Evolutionary conservation across 2,329 filamentous ascomycete genomes (phyloP).

Genomic region (Aspergillus tamarii): DNA sequence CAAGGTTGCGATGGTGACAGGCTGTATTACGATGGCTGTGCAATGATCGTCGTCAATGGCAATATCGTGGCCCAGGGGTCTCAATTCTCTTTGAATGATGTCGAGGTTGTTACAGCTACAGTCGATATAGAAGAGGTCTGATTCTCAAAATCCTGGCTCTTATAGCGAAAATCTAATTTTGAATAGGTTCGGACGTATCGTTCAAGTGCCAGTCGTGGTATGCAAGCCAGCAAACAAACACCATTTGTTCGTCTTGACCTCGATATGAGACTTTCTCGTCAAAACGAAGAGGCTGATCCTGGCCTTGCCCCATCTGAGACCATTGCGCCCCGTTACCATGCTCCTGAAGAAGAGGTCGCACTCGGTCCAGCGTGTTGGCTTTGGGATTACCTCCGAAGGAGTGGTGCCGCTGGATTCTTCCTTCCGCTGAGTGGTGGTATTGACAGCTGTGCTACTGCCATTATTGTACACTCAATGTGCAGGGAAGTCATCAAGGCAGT

Average conservation of each 20-base stretch:
- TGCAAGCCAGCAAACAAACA: slow-evolving; percentile 38
- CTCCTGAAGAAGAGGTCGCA: slow-evolving; percentile 69
- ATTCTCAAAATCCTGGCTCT: slow-evolving; percentile 24
- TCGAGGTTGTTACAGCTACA: slow-evolving; percentile 68
- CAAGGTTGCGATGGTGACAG: slow-evolving; percentile 63
- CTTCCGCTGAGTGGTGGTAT: slow-evolving; percentile 45
- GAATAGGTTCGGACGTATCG: slow-evolving; percentile 40
- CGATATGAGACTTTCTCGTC: slow-evolving; percentile 39
- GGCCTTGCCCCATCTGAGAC: slow-evolving; percentile 49
- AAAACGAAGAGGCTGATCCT: slow-evolving; percentile 47
- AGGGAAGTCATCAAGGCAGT: slow-evolving; percentile 40
- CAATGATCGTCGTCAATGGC: slow-evolving; percentile 66
- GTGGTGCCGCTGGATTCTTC: slow-evolving; percentile 42
- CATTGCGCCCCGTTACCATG: slow-evolving; percentile 57
- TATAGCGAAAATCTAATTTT: neutral
- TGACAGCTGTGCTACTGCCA: slow-evolving; percentile 43
- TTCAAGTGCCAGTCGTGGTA: slow-evolving; percentile 31
- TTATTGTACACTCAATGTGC: slow-evolving; percentile 47
- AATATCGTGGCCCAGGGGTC: slow-evolving; percentile 66
- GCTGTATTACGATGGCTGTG: slow-evolving; percentile 65
- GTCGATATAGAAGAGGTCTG: slow-evolving; percentile 74
- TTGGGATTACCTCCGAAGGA: slow-evolving; percentile 51
- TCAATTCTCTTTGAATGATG: slow-evolving; percentile 67
- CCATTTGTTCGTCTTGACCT: slow-evolving; percentile 42
- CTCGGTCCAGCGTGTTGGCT: slow-evolving; percentile 67